A percentile compares a stretch with the other conserved stretches of the same genome.
Evolutionary conservation across 805 yeast species (phyloP).

Genomic region (Candida methanosorbosa): DNA sequence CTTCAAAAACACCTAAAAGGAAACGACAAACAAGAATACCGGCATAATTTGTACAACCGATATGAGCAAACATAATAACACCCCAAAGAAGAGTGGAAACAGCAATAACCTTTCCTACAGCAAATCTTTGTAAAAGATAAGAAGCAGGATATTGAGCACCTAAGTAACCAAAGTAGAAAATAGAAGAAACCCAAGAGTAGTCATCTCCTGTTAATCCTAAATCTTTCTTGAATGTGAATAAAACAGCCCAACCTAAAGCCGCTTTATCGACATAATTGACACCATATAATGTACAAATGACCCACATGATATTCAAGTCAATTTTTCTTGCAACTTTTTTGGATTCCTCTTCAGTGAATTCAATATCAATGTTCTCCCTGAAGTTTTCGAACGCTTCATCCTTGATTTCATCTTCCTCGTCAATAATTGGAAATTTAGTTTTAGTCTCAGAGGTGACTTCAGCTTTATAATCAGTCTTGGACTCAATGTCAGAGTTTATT

Average conservation of each 20-base stretch:
- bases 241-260: conserved; percentile 44
- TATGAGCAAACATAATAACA: conserved; percentile 39
- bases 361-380: too few relatives aligned
- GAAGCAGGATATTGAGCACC: conserved; percentile 46
- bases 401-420: too few relatives aligned
- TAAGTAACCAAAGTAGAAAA: conserved; percentile 34
- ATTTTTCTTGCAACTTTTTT: conserved; percentile 26
- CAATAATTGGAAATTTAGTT: too few relatives aligned
- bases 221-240: conserved; percentile 45
- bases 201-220: conserved; percentile 35
- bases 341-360: background rate
- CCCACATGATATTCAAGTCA: conserved; percentile 41
- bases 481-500: too few relatives aligned
- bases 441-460: too few relatives aligned
- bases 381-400: too few relatives aligned
- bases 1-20: conserved; percentile 39
- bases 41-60: conserved; percentile 23
- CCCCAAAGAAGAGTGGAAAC: conserved; percentile 51
- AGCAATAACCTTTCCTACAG: conserved; percentile 40
- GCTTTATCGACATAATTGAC: conserved; percentile 55
- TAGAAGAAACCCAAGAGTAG: conserved; percentile 25
- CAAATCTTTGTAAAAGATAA: conserved; percentile 37
- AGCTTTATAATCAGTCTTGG: too few relatives aligned
- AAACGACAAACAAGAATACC: conserved; percentile 35
- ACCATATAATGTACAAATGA: conserved; percentile 40